phyloP scores from a whole-genome alignment of 148 eudicot genomes.

The Camellia sinensis region DNA sequence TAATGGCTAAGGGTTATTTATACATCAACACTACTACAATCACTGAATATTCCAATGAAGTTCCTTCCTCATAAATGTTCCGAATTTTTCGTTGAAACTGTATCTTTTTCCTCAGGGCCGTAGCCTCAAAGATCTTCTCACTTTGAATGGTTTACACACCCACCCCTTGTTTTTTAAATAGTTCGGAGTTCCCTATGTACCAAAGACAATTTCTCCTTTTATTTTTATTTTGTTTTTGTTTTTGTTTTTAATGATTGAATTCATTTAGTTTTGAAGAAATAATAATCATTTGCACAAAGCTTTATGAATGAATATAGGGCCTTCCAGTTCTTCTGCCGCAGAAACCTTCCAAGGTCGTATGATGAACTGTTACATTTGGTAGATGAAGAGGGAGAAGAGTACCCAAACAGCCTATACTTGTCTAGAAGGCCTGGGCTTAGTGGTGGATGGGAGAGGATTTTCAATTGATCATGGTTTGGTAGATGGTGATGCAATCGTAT shows the following conservation, averaged over 20 bases:
- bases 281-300: not conserved
- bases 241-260: not conserved
- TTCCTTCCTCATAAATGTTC: not conserved
- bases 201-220: no score
- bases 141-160: not conserved
- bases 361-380: slow-evolving; percentile 67
- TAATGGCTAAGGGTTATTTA: no score
- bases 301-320: slow-evolving; percentile 30
- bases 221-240: not conserved
- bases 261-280: not conserved
- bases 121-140: not conserved
- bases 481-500: slow-evolving; percentile 83
- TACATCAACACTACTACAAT: no score
- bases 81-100: no score
- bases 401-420: slow-evolving; percentile 56
- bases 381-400: slow-evolving; percentile 73
- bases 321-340: slow-evolving; percentile 53
- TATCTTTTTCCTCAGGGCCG: no score
- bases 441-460: slow-evolving; percentile 93
- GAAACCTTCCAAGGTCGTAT: slow-evolving; percentile 43
- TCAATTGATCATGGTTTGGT: slow-evolving; percentile 63
- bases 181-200: no score
- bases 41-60: not conserved
- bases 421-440: slow-evolving; percentile 77
- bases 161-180: no score